Evolutionary conservation across 495 filamentous ascomycete species (phyloP).

Genomic region (Chaetomium cochliodes): DNA sequence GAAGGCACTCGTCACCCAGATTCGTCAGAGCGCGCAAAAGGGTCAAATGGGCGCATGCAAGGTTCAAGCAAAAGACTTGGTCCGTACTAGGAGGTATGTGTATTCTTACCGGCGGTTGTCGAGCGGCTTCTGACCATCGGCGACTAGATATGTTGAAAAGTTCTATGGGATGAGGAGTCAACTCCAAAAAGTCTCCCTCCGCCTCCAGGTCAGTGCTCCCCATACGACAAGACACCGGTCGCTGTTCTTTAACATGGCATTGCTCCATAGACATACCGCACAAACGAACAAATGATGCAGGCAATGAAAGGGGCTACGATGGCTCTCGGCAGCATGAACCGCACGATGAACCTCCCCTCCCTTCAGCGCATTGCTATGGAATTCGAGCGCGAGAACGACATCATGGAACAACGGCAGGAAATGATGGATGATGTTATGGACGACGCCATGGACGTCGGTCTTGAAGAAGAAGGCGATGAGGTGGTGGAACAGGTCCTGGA

Average conservation of each 20-base stretch:
- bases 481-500: slow-evolving; percentile 94
- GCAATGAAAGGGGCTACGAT: slow-evolving; percentile 97
- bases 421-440: slow-evolving; percentile 99
- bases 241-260: slow-evolving; percentile 17
- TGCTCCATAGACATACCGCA: slow-evolving; percentile 75
- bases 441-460: slow-evolving; percentile 90
- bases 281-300: slow-evolving; percentile 99
- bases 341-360: slow-evolving; percentile 92
- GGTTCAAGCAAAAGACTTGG: slow-evolving; percentile 96
- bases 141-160: slow-evolving; percentile 83
- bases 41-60: slow-evolving; percentile 94
- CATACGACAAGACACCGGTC: background rate
- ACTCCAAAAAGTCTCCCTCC: slow-evolving; percentile 88
- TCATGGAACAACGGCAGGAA: slow-evolving; percentile 98
- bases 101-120: background rate
- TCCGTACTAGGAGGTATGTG: slow-evolving; percentile 77
- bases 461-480: slow-evolving; percentile 90
- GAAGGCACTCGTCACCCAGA: slow-evolving; percentile 91
- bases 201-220: slow-evolving; percentile 71
- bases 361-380: slow-evolving; percentile 98
- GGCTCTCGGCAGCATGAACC: slow-evolving; percentile 92
- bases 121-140: slow-evolving; percentile 13
- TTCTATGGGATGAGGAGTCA: slow-evolving; percentile 98
- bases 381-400: slow-evolving; percentile 97
- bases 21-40: slow-evolving; percentile 97